Percentiles rank a stretch among this genome's conserved stretches.
Conservation (phyloP, 495 filamentous ascomycete species). For the Hypoxylon cercidicola region DNA sequence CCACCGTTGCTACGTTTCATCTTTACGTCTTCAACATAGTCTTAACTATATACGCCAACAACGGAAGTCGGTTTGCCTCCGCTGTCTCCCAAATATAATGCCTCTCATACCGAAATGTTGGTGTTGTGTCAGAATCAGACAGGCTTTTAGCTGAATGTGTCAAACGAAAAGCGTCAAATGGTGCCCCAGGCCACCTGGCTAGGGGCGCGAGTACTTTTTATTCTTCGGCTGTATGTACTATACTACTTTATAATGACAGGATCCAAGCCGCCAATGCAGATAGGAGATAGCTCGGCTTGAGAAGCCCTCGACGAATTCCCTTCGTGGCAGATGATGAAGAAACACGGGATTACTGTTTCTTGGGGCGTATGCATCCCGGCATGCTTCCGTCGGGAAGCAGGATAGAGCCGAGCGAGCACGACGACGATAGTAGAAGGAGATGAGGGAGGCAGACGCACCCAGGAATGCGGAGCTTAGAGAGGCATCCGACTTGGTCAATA, state of each 20-base stretch:
- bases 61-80: background rate
- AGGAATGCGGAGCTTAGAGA: conserved; percentile 20
- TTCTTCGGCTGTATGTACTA: conserved; percentile 44
- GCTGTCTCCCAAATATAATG: background rate
- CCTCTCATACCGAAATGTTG: conserved; percentile 12
- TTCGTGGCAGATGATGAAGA: conserved; percentile 21
- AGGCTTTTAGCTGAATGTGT: conserved; percentile 6
- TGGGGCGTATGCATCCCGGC: conserved; percentile 10
- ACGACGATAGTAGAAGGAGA: conserved; percentile 22
- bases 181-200: conserved; percentile 5
- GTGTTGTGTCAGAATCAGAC: conserved; percentile 14
- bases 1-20: background rate
- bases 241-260: conserved; percentile 43
- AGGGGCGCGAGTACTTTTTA: conserved; percentile 19
- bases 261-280: conserved; percentile 23
- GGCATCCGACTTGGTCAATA: conserved; percentile 26
- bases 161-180: conserved; percentile 12
- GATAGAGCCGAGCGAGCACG: conserved; percentile 7
- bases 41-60: conserved; percentile 25
- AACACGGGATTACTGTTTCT: conserved; percentile 14
- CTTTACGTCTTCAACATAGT: conserved; percentile 1
- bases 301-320: conserved; percentile 10
- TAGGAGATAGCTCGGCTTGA: conserved; percentile 14
- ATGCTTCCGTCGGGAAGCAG: conserved; percentile 9
- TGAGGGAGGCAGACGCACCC: background rate